A percentile compares a stretch with the other conserved stretches of the same genome.
These are phyloP conservation scores for Xylariomycetidae sp. DNA, from an alignment of 2,329 filamentous ascomycete genomes.

Conservation along the genomic window DNA sequence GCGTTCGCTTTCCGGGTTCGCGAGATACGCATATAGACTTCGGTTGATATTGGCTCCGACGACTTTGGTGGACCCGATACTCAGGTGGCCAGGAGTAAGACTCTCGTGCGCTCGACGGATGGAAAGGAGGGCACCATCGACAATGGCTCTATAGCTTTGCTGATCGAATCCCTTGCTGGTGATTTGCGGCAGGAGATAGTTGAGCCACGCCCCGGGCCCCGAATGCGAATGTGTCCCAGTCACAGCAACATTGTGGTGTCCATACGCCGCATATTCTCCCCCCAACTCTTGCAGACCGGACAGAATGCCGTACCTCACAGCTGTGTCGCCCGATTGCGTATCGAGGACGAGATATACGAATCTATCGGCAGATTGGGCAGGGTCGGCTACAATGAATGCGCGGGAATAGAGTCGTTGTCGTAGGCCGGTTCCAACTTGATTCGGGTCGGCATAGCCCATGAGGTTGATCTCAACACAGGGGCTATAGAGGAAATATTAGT, in stretches of 20 bases:
- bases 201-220: conserved; percentile 88
- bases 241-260: conserved; percentile 76
- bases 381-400: conserved; percentile 79
- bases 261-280: conserved; percentile 68
- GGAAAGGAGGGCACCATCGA: conserved; percentile 77
- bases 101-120: conserved; percentile 76
- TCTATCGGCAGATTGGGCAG: conserved; percentile 60
- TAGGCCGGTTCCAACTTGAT: conserved; percentile 76
- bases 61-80: conserved; percentile 63
- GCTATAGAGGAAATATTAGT: too few relatives aligned
- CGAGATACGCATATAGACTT: conserved; percentile 81
- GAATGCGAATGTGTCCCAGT: conserved; percentile 93
- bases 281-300: conserved; percentile 68
- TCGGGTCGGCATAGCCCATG: conserved; percentile 86
- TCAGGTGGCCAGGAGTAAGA: conserved; percentile 44
- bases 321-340: conserved; percentile 82
- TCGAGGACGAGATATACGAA: conserved; percentile 88
- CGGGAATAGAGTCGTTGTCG: conserved; percentile 85
- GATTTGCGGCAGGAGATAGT: conserved; percentile 89
- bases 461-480: conserved; percentile 87
- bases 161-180: conserved; percentile 81
- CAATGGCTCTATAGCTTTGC: conserved; percentile 84
- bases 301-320: conserved; percentile 80
- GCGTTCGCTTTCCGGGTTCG: conserved; percentile 76
- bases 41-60: conserved; percentile 81